These are phyloP conservation scores for Coemansia sp. DNA, from an alignment of 192 early-diverging fungal species.

Conservation along the genomic window DNA sequence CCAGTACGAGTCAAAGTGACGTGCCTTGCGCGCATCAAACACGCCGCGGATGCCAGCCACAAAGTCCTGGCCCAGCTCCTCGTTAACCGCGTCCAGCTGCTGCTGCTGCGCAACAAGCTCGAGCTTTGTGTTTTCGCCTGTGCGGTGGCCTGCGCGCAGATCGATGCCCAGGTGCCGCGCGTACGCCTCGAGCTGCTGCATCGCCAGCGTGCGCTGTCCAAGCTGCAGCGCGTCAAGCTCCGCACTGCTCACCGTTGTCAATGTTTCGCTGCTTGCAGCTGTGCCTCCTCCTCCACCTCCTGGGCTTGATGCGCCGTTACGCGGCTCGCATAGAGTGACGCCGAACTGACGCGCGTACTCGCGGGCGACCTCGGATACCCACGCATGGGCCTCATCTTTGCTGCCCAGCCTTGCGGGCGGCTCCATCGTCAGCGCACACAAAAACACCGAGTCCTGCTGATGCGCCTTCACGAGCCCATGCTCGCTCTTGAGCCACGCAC, in stretches of 20 bases:
- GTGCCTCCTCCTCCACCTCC: background rate
- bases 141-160: conserved; percentile 70
- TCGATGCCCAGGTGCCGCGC: conserved; percentile 80
- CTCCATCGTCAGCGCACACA: conserved; percentile 81
- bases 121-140: conserved; percentile 52
- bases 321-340: conserved; percentile 42
- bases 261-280: background rate
- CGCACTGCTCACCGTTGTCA: conserved; percentile 72
- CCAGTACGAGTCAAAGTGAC: conserved; percentile 92
- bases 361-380: conserved; percentile 69
- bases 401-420: conserved; percentile 70
- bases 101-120: conserved; percentile 56
- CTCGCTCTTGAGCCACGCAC: conserved; percentile 55
- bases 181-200: conserved; percentile 75
- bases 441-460: conserved; percentile 71
- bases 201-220: conserved; percentile 66
- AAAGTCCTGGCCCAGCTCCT: conserved; percentile 86
- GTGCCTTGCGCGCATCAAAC: conserved; percentile 81
- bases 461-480: conserved; percentile 63
- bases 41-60: conserved; percentile 77
- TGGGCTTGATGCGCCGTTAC: background rate
- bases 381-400: conserved; percentile 75
- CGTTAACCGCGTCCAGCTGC: conserved; percentile 72
- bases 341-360: conserved; percentile 71
- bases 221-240: conserved; percentile 78